These are phyloP conservation scores for Zygosaccharomyces bailii DNA, from an alignment of 805 yeast genomes.

Conservation along the genomic window DNA sequence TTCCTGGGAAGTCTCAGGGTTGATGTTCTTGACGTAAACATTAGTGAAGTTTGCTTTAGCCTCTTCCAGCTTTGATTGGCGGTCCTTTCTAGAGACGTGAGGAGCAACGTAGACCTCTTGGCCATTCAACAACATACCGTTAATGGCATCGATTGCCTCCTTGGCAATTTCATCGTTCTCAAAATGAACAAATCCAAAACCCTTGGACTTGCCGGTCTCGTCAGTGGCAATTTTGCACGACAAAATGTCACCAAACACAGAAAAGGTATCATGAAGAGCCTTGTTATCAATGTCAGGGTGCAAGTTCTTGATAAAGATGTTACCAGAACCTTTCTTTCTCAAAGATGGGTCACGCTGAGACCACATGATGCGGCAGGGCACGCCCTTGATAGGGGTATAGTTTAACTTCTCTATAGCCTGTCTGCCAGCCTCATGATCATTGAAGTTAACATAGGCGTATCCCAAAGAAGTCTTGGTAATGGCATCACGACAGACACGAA, in stretches of 20 bases:
- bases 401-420: conserved; percentile 92
- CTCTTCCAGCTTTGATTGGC: conserved; percentile 89
- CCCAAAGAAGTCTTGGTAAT: conserved; percentile 95
- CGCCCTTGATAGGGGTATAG: conserved; percentile 91
- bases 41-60: conserved; percentile 92
- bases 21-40: conserved; percentile 90
- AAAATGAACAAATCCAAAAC: conserved; percentile 97
- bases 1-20: conserved; percentile 62
- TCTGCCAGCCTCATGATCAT: conserved; percentile 83
- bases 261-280: conserved; percentile 96
- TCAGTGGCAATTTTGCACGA: conserved; percentile 97
- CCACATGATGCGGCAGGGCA: conserved; percentile 99
- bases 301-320: conserved; percentile 96
- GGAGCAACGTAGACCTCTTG: conserved; percentile 94
- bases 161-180: conserved; percentile 88
- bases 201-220: conserved; percentile 85
- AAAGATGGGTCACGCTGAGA: conserved; percentile 97
- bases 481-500: conserved; percentile 98
- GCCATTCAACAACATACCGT: conserved; percentile 97
- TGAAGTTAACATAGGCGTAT: conserved; percentile 97
- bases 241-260: conserved; percentile 92
- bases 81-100: conserved; percentile 88
- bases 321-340: conserved; percentile 94
- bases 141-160: conserved; percentile 93
- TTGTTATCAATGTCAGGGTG: conserved; percentile 98